phyloP scores from a whole-genome alignment of 2,329 filamentous ascomycete genomes.

The Blastomyces silverae region DNA sequence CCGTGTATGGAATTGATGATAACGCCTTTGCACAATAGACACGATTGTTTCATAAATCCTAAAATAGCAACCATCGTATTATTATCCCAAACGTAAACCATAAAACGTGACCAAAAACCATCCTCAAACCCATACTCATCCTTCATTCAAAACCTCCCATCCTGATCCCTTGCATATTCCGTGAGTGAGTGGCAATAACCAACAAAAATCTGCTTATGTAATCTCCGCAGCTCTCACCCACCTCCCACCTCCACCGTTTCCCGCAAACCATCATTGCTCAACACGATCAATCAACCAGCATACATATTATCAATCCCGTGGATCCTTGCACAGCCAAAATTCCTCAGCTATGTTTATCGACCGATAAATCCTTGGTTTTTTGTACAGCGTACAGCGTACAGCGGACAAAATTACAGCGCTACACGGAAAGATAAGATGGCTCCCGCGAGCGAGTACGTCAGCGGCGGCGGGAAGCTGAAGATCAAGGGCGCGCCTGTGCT shows the following conservation, averaged over 20 bases:
- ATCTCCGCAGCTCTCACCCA: not conserved
- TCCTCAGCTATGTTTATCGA: not conserved
- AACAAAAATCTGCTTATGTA: constrained; percentile 12
- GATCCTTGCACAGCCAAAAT: not conserved
- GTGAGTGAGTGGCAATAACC: not conserved
- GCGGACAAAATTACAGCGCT: not conserved
- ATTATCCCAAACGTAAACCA: too few relatives aligned
- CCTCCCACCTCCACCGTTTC: too few relatives aligned
- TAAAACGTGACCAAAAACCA: too few relatives aligned
- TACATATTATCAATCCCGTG: not conserved
- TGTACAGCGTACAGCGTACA: not conserved
- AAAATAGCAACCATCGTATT: too few relatives aligned
- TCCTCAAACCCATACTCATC: too few relatives aligned
- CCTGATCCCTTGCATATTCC: too few relatives aligned
- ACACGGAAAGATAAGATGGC: constrained; percentile 1
- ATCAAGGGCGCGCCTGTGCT: constrained; percentile 69
- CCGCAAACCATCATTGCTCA: too few relatives aligned
- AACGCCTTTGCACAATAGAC: too few relatives aligned
- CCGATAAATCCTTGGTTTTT: not conserved
- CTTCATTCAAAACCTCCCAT: too few relatives aligned
- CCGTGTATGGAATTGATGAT: not conserved
- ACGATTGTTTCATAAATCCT: too few relatives aligned
- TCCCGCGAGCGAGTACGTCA: constrained; percentile 60
- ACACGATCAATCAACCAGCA: too few relatives aligned
- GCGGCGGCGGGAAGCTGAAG: constrained; percentile 68